Evolutionary conservation across 2,329 filamentous ascomycete genomes (phyloP).

Genomic region (Diaporthe citriasiana): DNA sequence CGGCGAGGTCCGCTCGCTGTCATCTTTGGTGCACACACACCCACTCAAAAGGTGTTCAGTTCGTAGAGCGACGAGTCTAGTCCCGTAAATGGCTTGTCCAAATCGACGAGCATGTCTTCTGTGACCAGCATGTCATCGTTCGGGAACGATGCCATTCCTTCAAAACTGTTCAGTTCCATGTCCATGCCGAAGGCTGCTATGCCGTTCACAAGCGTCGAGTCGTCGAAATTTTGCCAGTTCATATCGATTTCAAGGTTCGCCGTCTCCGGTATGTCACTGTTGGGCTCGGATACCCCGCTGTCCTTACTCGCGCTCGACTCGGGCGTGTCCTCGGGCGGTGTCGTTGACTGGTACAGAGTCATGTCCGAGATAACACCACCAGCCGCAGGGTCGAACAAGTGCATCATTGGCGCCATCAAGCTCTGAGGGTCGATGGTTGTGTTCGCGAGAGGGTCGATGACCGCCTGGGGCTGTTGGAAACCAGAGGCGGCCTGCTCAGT

Average conservation of each 20-base stretch:
- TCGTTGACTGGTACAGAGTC: constrained; percentile 66
- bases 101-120: constrained; percentile 53
- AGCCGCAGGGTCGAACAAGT: constrained; percentile 57
- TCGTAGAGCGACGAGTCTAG: constrained; percentile 63
- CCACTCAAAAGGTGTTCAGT: constrained; percentile 49
- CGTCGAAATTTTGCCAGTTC: constrained; percentile 58
- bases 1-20: not conserved
- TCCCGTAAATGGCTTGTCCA: constrained; percentile 64
- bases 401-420: constrained; percentile 58
- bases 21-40: not conserved
- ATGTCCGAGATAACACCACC: constrained; percentile 67
- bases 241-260: constrained; percentile 67
- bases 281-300: constrained; percentile 70
- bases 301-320: constrained; percentile 75
- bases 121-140: constrained; percentile 45
- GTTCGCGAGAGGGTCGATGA: constrained; percentile 55
- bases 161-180: constrained; percentile 57
- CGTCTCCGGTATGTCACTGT: constrained; percentile 72
- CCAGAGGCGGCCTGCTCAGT: constrained; percentile 49
- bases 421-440: constrained; percentile 68
- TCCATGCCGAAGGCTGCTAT: constrained; percentile 48
- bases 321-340: constrained; percentile 72
- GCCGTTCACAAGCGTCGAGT: constrained; percentile 54
- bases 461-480: constrained; percentile 18
- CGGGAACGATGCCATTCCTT: constrained; percentile 33